A percentile compares a stretch with the other conserved stretches of the same genome.
These are phyloP conservation scores for Cavenderia fasciculata DNA, from an alignment of 78 protist genomes.

Conservation along the genomic window DNA sequence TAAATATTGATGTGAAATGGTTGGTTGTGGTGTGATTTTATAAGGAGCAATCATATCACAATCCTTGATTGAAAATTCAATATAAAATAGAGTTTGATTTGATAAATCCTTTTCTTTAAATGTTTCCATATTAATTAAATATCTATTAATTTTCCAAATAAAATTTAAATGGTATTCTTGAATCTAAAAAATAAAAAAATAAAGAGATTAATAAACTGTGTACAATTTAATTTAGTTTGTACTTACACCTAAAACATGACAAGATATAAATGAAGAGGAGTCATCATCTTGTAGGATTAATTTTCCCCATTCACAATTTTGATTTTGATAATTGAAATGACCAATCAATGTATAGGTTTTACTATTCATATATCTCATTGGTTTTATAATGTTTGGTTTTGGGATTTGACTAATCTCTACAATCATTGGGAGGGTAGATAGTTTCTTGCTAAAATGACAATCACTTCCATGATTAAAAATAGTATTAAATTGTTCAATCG, in stretches of 20 bases:
- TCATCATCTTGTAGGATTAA: constrained; percentile 3
- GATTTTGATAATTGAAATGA: constrained; percentile 7
- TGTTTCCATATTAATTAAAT: background rate
- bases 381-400: background rate
- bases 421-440: background rate
- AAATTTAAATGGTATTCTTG: constrained; percentile 42
- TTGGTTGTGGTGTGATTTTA: background rate
- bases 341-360: constrained; percentile 28
- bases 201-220: background rate
- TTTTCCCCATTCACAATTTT: constrained; percentile 54
- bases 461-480: background rate
- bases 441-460: background rate
- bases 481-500: background rate
- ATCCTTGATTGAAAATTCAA: constrained; percentile 55
- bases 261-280: background rate
- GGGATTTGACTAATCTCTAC: background rate
- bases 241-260: constrained; percentile 3
- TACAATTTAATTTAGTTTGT: background rate
- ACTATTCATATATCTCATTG: background rate
- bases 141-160: constrained; percentile 57
- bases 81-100: background rate
- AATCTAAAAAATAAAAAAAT: constrained; percentile 6
- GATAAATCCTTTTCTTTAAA: background rate
- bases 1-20: background rate
- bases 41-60: constrained; percentile 26